Conservation (phyloP, 139 green algal genomes). For the Chlorella ohadii region DNA sequence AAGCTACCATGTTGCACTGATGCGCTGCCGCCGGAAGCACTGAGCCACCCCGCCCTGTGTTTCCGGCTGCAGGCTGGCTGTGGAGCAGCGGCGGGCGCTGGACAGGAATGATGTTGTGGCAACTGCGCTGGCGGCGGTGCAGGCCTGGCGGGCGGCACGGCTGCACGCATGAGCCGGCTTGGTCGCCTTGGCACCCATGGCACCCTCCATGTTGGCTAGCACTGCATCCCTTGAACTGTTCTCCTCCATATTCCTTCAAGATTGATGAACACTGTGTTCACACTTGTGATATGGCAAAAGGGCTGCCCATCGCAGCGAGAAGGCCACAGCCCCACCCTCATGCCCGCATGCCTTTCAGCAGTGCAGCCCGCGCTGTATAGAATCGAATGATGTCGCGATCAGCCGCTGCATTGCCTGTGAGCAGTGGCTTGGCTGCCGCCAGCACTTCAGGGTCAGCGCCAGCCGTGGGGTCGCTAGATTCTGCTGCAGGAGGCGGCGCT, state of each 20-base stretch:
- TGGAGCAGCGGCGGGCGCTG: not conserved
- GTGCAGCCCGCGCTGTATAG: conserved; percentile 78
- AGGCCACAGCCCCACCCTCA: too few species aligned
- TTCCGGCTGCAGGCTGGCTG: conserved; percentile 27
- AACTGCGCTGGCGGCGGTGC: not conserved
- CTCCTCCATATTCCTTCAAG: not conserved
- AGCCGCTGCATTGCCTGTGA: conserved; percentile 86
- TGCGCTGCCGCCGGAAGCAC: too few species aligned
- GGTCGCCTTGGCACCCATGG: not conserved
- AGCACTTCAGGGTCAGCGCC: conserved; percentile 66
- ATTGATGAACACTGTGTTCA: not conserved
- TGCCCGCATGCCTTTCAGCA: conserved; percentile 52
- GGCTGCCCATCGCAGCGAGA: too few species aligned
- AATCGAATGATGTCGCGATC: conserved; percentile 91
- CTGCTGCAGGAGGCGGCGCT: not conserved
- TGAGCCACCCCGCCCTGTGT: too few species aligned
- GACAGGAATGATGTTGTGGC: conserved; percentile 40
- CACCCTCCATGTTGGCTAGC: not conserved
- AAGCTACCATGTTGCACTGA: not conserved
- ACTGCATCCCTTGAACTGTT: not conserved
- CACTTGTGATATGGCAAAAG: not conserved
- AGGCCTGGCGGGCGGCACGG: conserved; percentile 1
- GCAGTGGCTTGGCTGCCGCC: conserved; percentile 61
- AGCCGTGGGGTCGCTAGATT: conserved; percentile 3
- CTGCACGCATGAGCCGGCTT: not conserved